phyloP scores from a whole-genome alignment of 805 yeast genomes.

The Candida odintsovae region DNA sequence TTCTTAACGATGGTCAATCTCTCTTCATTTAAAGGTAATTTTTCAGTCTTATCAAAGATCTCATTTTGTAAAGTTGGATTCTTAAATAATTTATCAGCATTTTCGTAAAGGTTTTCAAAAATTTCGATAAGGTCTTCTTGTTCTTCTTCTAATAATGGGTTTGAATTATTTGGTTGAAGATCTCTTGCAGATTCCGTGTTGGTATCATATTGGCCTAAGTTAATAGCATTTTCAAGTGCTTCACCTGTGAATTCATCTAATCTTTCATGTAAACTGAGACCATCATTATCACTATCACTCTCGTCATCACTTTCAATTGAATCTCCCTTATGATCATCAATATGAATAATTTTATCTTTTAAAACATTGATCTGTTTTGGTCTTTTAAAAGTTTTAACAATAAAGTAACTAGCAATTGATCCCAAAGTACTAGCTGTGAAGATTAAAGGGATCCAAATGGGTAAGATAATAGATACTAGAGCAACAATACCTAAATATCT shows the following conservation, averaged over 20 bases:
- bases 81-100: constrained; percentile 2
- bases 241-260: constrained; percentile 23
- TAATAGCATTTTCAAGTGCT: constrained; percentile 21
- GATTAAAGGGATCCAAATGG: constrained; percentile 47
- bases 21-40: constrained; percentile 31
- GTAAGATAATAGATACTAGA: constrained; percentile 26
- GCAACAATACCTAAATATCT: constrained; percentile 21
- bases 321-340: background rate
- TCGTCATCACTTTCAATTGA: constrained; percentile 1
- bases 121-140: background rate
- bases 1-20: constrained; percentile 40
- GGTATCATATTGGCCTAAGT: constrained; percentile 16
- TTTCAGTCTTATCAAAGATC: constrained; percentile 14
- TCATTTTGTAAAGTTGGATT: constrained; percentile 10
- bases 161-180: background rate
- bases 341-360: constrained; percentile 5
- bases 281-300: constrained; percentile 1
- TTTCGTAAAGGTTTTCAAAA: background rate
- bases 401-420: constrained; percentile 33
- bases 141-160: background rate
- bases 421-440: constrained; percentile 29
- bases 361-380: constrained; percentile 6
- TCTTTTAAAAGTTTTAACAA: constrained; percentile 28
- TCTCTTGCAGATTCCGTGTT: constrained; percentile 14
- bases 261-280: constrained; percentile 12